These are phyloP conservation scores for Nepenthes mirabilis DNA, from an alignment of 148 eudicot species.

Conservation along the genomic window DNA sequence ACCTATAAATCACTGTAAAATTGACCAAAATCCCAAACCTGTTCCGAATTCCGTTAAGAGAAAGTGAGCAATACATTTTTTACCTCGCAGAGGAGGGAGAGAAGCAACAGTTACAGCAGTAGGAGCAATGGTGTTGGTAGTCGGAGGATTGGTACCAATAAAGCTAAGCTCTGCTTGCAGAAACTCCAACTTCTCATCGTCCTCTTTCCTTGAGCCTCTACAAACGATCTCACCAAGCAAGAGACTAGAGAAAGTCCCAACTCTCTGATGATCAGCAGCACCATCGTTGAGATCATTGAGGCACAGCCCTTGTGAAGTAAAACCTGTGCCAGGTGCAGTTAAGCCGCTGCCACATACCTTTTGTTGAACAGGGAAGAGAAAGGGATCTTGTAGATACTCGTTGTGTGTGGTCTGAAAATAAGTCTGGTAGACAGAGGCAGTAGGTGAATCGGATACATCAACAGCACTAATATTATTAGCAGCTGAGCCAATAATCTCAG, in stretches of 20 bases:
- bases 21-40: too few species aligned
- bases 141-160: constrained; percentile 10
- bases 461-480: constrained; percentile 9
- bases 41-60: too few species aligned
- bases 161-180: constrained; percentile 25
- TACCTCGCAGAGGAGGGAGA: constrained; percentile 46
- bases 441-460: constrained; percentile 38
- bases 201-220: constrained; percentile 22
- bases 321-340: not conserved
- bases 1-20: too few species aligned
- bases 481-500: not conserved
- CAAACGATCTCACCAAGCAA: constrained; percentile 47
- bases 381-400: constrained; percentile 18
- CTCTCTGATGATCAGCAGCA: constrained; percentile 1
- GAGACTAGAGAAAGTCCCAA: constrained; percentile 25
- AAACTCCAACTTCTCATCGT: constrained; percentile 26
- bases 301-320: constrained; percentile 30
- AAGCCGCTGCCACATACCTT: constrained; percentile 3
- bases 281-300: constrained; percentile 20
- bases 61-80: not conserved
- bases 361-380: constrained; percentile 38
- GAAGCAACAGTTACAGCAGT: constrained; percentile 22
- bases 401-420: constrained; percentile 11
- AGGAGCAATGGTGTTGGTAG: constrained; percentile 9
- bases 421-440: constrained; percentile 47